phyloP scores from a whole-genome alignment of 2,329 filamentous ascomycete species.

The Diplodia intermedia region DNA sequence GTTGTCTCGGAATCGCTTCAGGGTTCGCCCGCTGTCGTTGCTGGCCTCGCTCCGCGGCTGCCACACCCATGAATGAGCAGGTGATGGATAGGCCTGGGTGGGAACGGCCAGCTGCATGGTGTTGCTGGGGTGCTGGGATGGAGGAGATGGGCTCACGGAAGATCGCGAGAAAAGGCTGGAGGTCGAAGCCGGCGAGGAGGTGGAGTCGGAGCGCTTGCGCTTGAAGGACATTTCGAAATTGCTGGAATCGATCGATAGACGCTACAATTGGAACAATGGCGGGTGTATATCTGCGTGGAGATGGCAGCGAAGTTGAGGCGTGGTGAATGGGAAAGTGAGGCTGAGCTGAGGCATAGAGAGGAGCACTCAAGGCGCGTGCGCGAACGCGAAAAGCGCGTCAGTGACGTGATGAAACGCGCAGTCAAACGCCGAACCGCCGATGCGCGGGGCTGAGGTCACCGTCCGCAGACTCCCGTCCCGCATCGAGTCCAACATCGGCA shows the following conservation, averaged over 20 bases:
- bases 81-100: constrained; percentile 14
- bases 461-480: neutral
- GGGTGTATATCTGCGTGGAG: neutral
- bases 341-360: constrained; percentile 15
- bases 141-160: constrained; percentile 35
- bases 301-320: neutral
- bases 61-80: constrained; percentile 34
- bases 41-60: constrained; percentile 28
- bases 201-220: constrained; percentile 59
- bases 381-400: constrained; percentile 27
- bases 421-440: constrained; percentile 18
- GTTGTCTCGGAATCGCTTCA: constrained; percentile 65
- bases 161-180: constrained; percentile 43
- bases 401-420: constrained; percentile 29
- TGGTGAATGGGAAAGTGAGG: constrained; percentile 5
- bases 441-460: constrained; percentile 24
- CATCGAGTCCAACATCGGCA: constrained; percentile 7
- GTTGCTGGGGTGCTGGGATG: constrained; percentile 11
- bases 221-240: constrained; percentile 59
- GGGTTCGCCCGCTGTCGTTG: constrained; percentile 58
- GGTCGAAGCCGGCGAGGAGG: constrained; percentile 53
- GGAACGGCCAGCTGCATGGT: constrained; percentile 41
- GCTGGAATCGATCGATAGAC: neutral
- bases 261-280: neutral
- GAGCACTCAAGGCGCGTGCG: constrained; percentile 11